Base-by-base conservation (phyloP, 2,329 filamentous ascomycete genomes). In the Colletotrichum sp. region DNA sequence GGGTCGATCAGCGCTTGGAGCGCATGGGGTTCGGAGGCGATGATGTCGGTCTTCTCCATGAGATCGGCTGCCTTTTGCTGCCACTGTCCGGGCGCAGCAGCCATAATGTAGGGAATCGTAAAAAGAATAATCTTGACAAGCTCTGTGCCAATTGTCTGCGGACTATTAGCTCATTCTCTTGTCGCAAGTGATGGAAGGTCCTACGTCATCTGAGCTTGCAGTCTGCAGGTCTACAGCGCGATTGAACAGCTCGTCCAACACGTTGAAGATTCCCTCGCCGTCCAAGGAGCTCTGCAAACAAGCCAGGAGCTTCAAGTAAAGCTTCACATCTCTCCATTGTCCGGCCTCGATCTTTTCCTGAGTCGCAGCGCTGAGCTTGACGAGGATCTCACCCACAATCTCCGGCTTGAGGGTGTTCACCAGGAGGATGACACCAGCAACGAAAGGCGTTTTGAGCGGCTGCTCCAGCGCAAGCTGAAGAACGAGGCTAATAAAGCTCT, bases 71-170 rank as follows among this genome's bases (percentile, higher is more conserved):
- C 96, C 81, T 94, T 94, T 78, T 94, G 90, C 79, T 93, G 92
- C 81, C 94, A 93, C 66, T 92, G 92, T 5, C 90, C 88, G 5
- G 94, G 93, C 0, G 93, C 91, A 4, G 95, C 92, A 12, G 93
- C 92, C 90, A 98, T 93, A 71, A 95, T 89, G 83, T 99, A 99
- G 1, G 97, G 96, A 74, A 99, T 94, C 0, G 96, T 98, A 65
- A 98, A 92, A 60, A 99, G 92, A 78, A 99, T 98, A 80, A 98
- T 96, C 86, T 98, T 99, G 83, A 98, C 96, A 39, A 99, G 91
- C 86, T 99, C 97, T 57, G 98, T 93, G 65, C 92, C 92, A 77
- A 93, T 91, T 0, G 91, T 93, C 90, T 93, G 72, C 14, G 16
- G 68, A 69, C 32, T 43, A 24, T 69, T 32, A 67, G 75, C 18